Base-by-base conservation (phyloP, 352 stramenopile genomes). In the Pythium chondricola region DNA sequence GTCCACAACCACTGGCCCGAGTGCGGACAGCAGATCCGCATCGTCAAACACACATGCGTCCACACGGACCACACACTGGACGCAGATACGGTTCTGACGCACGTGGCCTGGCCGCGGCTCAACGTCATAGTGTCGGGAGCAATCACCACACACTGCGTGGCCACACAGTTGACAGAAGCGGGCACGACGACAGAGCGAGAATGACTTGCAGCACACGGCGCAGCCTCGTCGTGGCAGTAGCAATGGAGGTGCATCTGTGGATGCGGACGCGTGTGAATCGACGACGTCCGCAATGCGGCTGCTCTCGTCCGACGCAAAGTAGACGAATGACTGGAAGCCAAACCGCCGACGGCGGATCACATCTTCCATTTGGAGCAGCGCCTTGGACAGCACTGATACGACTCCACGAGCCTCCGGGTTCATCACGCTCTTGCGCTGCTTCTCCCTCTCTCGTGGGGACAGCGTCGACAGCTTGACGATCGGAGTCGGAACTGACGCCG, bases 251-350 rank as follows among this genome's bases (percentile, higher is more conserved):
- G n/a, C n/a, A n/a, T n/a, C n/a, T n/a, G n/a, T n/a, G n/a, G n/a
- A n/a, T n/a, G n/a, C n/a, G n/a, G n/a, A n/a, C n/a, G n/a, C n/a
- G 62, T 27, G 74, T 62, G 38, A 81, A 18, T 64, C 17, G 38
- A 20, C 24, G 67, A 56, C 3, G 56, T n/a, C 16, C 40, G 22
- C 9, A 10, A 39, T 18, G 7, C n/a, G 7, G 8, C 59, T 48
- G 16, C 68, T 57, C 17, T 31, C 37, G 5, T 6, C 27, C 22
- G 30, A 64, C 3, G 74, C 64, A 33, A 77, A 79, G 55, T 76
- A 78, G 24, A 83, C 55, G 48, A 83, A 86, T 6, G 65, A 56
- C 61, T 84, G 72, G 46, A 82, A 80, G 10, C 72, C 72, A 46
- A 84, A 75, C 13, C 72, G 65, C 0, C 69, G 65, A 30, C 72